Conservation (phyloP, 2,329 filamentous ascomycete genomes). For the Aureobasidium namibiae region DNA sequence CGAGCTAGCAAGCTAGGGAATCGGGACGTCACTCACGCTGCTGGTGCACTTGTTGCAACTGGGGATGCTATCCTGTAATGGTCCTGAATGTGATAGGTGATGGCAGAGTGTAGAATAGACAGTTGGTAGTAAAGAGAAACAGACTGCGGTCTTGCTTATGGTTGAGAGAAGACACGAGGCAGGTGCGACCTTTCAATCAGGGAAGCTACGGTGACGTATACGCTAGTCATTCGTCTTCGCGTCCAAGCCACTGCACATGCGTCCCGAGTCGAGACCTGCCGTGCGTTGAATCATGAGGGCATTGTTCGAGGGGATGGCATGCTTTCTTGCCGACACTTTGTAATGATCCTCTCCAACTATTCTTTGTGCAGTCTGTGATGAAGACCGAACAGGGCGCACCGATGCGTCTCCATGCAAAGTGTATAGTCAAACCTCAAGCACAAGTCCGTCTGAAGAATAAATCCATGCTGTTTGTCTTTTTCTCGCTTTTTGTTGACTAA, state of each 20-base stretch:
- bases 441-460: constrained; percentile 1
- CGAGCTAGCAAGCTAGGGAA: constrained; percentile 6
- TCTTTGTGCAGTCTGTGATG: background rate
- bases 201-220: background rate
- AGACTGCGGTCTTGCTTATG: background rate
- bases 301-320: background rate
- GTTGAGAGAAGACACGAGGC: background rate
- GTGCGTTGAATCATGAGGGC: background rate
- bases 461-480: constrained; percentile 12
- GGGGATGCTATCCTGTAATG: background rate
- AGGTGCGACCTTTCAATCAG: constrained; percentile 5
- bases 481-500: constrained; percentile 4
- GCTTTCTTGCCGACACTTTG: background rate
- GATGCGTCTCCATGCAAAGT: background rate
- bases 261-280: too few species aligned
- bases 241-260: background rate
- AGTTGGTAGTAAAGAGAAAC: background rate
- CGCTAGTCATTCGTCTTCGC: background rate
- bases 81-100: background rate
- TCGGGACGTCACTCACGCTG: background rate
- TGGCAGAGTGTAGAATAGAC: background rate
- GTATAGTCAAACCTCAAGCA: background rate
- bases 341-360: background rate
- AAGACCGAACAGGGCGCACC: background rate
- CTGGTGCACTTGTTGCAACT: background rate